Evolutionary conservation across 108 stramenopile genomes (phyloP).

Genomic region (Skeletonema potamos): DNA sequence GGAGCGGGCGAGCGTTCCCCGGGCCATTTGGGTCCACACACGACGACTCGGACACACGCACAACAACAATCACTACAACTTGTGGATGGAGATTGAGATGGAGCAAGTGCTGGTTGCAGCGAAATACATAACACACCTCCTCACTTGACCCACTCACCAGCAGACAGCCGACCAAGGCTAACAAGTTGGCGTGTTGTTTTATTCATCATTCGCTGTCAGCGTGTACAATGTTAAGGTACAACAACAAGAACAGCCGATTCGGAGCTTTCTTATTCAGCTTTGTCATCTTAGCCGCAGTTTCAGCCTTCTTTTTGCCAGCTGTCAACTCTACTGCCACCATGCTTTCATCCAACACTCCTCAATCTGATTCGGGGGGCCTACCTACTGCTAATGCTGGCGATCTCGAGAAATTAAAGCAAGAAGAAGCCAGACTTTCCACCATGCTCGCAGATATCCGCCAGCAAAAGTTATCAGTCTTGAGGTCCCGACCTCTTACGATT

Average conservation of each 20-base stretch:
- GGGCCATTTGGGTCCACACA: no score
- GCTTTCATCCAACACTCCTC: slow-evolving; percentile 1
- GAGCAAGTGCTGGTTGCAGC: no score
- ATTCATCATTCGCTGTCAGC: neutral
- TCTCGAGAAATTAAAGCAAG: slow-evolving; percentile 33
- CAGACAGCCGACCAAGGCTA: neutral
- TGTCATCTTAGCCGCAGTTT: slow-evolving; percentile 3
- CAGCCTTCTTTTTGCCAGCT: slow-evolving; percentile 20
- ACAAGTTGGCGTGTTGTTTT: no score
- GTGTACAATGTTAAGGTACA: neutral
- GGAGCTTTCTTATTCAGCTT: slow-evolving; percentile 8
- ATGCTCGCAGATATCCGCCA: slow-evolving; percentile 44
- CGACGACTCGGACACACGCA: no score
- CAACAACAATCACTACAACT: no score
- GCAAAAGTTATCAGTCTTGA: slow-evolving; percentile 48
- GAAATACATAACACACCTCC: no score
- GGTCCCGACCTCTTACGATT: slow-evolving; percentile 77
- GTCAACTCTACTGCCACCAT: slow-evolving; percentile 11
- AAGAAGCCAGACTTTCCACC: slow-evolving; percentile 30
- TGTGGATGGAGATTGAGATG: no score
- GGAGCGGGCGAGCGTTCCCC: no score
- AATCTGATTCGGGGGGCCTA: neutral
- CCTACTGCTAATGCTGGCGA: slow-evolving; percentile 22
- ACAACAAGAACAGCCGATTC: neutral
- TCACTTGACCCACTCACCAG: neutral